These are phyloP conservation scores for Penicillium hesseltinei DNA, from an alignment of 2,329 filamentous ascomycete genomes.

Conservation along the genomic window DNA sequence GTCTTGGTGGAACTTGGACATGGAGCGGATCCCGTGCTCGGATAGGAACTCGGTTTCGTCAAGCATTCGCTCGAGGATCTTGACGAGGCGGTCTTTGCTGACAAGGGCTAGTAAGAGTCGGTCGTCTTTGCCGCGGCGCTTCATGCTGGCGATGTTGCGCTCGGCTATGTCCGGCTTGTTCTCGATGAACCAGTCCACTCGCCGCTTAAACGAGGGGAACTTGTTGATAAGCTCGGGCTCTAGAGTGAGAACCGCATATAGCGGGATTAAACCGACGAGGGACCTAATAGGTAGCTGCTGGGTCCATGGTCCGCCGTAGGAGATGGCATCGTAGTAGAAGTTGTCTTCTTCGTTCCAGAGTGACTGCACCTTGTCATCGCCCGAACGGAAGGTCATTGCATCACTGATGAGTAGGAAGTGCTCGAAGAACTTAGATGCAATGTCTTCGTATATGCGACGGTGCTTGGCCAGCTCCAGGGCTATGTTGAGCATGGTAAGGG, in stretches of 20 bases:
- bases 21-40: constrained; percentile 82
- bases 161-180: constrained; percentile 83
- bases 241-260: constrained; percentile 87
- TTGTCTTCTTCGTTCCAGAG: constrained; percentile 93
- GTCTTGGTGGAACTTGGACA: constrained; percentile 88
- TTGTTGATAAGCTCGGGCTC: constrained; percentile 92
- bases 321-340: constrained; percentile 98
- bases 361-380: constrained; percentile 68
- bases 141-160: constrained; percentile 91
- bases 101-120: constrained; percentile 85
- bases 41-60: constrained; percentile 92
- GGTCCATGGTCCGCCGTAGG: constrained; percentile 89
- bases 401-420: constrained; percentile 98
- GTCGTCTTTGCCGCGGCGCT: constrained; percentile 84
- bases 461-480: constrained; percentile 93
- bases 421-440: constrained; percentile 98
- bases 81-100: constrained; percentile 85
- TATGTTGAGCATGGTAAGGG: constrained; percentile 94
- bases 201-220: constrained; percentile 88
- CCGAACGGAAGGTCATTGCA: constrained; percentile 82
- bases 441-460: constrained; percentile 89
- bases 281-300: constrained; percentile 91
- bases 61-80: constrained; percentile 87
- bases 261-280: constrained; percentile 86
- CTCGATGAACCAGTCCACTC: constrained; percentile 90